Evolutionary conservation across 495 filamentous ascomycete species (phyloP).

Genomic region (Filosporella fistucella): DNA sequence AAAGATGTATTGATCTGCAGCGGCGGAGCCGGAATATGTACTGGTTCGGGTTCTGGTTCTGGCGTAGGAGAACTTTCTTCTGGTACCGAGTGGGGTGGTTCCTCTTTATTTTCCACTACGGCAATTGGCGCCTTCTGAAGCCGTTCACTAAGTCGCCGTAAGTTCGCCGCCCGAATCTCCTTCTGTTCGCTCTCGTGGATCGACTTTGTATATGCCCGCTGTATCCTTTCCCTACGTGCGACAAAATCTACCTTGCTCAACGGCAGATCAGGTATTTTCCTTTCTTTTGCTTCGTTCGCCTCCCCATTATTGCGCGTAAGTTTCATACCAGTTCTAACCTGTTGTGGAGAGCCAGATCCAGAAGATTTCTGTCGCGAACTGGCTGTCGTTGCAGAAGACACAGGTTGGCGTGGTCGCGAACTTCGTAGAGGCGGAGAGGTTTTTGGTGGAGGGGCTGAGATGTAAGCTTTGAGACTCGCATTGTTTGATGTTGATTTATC

Average conservation of each 20-base stretch:
- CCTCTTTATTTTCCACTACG: conserved; percentile 24
- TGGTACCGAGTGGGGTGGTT: not conserved
- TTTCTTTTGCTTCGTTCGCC: conserved; percentile 31
- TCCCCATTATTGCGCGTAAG: conserved; percentile 19
- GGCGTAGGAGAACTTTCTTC: not conserved
- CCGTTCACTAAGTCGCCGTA: conserved; percentile 33
- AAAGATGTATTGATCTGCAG: conserved; percentile 24
- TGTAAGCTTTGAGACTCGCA: conserved; percentile 49
- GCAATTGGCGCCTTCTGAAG: conserved; percentile 31
- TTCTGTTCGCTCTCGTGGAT: conserved; percentile 64
- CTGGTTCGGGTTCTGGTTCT: not conserved
- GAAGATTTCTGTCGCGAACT: conserved; percentile 55
- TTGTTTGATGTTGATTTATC: conserved; percentile 21
- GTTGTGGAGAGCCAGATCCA: conserved; percentile 24
- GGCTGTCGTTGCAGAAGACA: conserved; percentile 66
- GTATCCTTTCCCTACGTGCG: conserved; percentile 69
- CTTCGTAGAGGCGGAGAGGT: conserved; percentile 70
- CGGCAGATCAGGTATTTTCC: conserved; percentile 35
- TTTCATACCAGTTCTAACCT: conserved; percentile 29
- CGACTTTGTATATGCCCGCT: conserved; percentile 74
- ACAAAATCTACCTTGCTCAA: conserved; percentile 74
- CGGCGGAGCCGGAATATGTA: conserved; percentile 1
- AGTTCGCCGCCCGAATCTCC: conserved; percentile 38
- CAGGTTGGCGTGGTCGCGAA: conserved; percentile 74
- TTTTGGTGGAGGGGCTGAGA: conserved; percentile 43